A percentile compares a stretch with the other conserved stretches of the same genome.
These are phyloP conservation scores for Pseudocercospora macadamiae DNA, from an alignment of 2,329 filamentous ascomycete species.

Conservation along the genomic window DNA sequence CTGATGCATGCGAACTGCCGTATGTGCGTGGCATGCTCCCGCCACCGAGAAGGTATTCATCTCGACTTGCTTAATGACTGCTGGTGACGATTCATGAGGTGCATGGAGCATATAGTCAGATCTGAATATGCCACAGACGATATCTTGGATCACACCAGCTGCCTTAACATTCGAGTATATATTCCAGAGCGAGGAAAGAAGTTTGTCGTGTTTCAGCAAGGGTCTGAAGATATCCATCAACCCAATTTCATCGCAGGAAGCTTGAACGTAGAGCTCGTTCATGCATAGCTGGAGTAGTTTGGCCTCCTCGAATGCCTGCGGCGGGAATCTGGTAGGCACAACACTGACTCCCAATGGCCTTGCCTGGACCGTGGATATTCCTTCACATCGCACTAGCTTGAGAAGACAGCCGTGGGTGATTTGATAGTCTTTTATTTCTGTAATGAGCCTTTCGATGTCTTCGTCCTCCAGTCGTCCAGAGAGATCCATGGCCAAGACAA, in stretches of 20 bases:
- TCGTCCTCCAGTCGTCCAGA: too few relatives aligned
- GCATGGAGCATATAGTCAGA: conserved; percentile 52
- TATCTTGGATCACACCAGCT: conserved; percentile 36
- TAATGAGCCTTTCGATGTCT: conserved; percentile 28
- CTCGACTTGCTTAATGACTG: conserved; percentile 49
- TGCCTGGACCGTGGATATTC: conserved; percentile 32
- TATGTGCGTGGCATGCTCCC: conserved; percentile 46
- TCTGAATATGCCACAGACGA: conserved; percentile 46
- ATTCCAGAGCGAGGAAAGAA: conserved; percentile 44
- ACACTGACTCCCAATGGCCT: conserved; percentile 41
- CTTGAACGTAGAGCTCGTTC: conserved; percentile 58
- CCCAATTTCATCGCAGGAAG: conserved; percentile 48
- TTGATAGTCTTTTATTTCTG: conserved; percentile 47
- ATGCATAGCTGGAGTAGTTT: conserved; percentile 62
- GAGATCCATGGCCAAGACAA: conserved; percentile 6
- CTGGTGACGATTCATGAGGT: background rate
- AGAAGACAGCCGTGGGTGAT: conserved; percentile 47
- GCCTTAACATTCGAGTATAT: conserved; percentile 41
- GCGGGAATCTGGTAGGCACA: conserved; percentile 42
- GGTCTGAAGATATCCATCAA: conserved; percentile 38
- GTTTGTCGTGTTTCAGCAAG: conserved; percentile 39
- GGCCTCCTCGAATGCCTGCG: conserved; percentile 46
- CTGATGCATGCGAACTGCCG: conserved; percentile 47
- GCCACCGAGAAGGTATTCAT: conserved; percentile 51
- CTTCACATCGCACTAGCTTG: conserved; percentile 38